A percentile compares a stretch with the other conserved stretches of the same genome.
Conservation (phyloP, 202 grass and related monocot genomes). For the Musa balbisiana region DNA sequence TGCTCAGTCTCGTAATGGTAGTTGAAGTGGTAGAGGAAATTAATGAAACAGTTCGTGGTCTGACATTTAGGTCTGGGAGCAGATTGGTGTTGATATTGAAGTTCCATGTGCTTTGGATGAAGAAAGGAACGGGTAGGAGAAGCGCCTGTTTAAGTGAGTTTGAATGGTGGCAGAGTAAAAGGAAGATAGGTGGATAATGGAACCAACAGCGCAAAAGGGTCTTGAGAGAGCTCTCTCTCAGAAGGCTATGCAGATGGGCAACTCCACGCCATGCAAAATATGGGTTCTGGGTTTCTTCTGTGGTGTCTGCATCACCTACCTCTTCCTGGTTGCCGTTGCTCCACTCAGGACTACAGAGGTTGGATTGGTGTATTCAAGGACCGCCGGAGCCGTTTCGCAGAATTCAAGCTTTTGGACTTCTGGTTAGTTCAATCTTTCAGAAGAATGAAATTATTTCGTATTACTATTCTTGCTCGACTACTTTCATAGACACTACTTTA, state of each 20-base stretch:
- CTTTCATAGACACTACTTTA: no score
- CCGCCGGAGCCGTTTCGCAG: slow-evolving; percentile 15
- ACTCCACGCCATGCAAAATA: slow-evolving; percentile 34
- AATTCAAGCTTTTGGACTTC: slow-evolving; percentile 24
- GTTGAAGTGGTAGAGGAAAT: neutral
- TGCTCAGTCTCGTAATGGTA: neutral
- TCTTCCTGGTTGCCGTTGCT: slow-evolving; percentile 34
- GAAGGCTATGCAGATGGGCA: slow-evolving; percentile 39
- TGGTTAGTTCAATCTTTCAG: slow-evolving; percentile 22
- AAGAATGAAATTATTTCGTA: neutral
- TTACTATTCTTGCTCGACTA: neutral
- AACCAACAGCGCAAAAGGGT: slow-evolving; percentile 23
- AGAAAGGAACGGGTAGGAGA: neutral
- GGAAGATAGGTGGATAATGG: slow-evolving; percentile 24
- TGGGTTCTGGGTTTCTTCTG: slow-evolving; percentile 60
- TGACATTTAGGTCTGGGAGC: neutral
- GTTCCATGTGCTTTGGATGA: neutral
- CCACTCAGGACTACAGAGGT: slow-evolving; percentile 5
- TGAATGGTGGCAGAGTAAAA: neutral
- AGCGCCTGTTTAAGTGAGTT: neutral
- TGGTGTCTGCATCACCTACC: slow-evolving; percentile 39
- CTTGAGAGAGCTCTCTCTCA: slow-evolving; percentile 36
- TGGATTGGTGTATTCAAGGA: slow-evolving; percentile 12
- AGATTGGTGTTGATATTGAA: neutral
- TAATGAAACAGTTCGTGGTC: neutral